Evolutionary conservation across 2,329 filamentous ascomycete species (phyloP).

Genomic region (Alternaria burnsii): DNA sequence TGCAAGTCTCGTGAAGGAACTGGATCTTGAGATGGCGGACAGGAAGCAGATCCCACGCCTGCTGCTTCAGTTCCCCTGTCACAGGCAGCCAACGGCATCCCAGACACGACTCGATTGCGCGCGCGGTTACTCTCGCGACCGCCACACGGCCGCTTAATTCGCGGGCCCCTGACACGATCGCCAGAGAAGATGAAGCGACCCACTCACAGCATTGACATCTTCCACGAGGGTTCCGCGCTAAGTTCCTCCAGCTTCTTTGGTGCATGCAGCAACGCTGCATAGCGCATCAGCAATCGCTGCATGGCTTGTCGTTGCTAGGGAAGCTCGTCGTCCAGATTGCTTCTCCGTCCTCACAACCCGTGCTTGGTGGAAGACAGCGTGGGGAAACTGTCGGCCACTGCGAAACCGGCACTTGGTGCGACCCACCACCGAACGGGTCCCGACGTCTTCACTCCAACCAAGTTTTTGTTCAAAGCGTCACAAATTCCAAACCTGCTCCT

Average conservation of each 20-base stretch:
- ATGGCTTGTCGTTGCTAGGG: conserved; percentile 9
- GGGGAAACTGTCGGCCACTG: background rate
- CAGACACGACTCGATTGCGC: conserved; percentile 25
- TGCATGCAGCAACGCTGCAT: conserved; percentile 10
- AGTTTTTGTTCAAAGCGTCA: conserved; percentile 3
- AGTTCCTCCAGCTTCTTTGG: background rate
- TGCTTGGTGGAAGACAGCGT: background rate
- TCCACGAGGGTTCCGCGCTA: conserved; percentile 24
- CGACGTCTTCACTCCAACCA: conserved; percentile 7
- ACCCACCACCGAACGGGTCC: conserved; percentile 10
- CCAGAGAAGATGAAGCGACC: conserved; percentile 16
- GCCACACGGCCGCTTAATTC: conserved; percentile 17
- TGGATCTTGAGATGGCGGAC: conserved; percentile 6
- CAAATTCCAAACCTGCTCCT: conserved; percentile 19
- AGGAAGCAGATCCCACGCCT: conserved; percentile 13
- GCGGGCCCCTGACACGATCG: conserved; percentile 20
- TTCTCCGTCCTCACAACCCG: background rate
- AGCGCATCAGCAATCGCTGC: conserved; percentile 12
- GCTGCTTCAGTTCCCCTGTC: conserved; percentile 19
- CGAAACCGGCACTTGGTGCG: conserved; percentile 11
- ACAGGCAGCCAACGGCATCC: conserved; percentile 23
- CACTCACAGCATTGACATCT: conserved; percentile 15
- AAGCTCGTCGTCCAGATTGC: background rate
- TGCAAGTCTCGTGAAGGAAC: conserved; percentile 12
- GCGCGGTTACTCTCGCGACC: conserved; percentile 29